Conservation (phyloP, 179 eudicot genomes). For the Actinidia arguta region DNA sequence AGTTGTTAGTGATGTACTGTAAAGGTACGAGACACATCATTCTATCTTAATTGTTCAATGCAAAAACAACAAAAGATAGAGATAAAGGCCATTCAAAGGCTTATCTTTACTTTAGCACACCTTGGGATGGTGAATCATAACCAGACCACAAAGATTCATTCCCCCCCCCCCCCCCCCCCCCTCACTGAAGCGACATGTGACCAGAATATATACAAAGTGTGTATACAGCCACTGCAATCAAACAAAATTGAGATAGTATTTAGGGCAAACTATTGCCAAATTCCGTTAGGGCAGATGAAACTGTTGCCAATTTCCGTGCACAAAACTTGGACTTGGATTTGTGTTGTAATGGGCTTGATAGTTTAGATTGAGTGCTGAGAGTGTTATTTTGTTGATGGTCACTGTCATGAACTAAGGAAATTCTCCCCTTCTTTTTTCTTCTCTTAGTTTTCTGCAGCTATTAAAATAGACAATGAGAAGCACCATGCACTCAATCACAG, state of each 20-base stretch:
- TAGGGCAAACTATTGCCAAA: too few species aligned
- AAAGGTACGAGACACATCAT: neutral
- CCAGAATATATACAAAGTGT: neutral
- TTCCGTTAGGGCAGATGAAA: too few species aligned
- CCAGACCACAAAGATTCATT: neutral
- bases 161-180: neutral
- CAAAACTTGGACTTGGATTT: too few species aligned
- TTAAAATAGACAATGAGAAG: neutral
- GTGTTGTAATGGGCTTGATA: too few species aligned
- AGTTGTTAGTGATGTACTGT: neutral
- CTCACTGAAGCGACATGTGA: neutral
- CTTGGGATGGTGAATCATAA: neutral
- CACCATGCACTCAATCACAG: neutral
- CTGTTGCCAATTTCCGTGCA: too few species aligned
- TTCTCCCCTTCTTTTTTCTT: neutral
- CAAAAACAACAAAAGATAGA: neutral
- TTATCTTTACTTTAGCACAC: neutral
- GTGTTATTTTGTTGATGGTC: too few species aligned
- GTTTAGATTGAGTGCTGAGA: too few species aligned
- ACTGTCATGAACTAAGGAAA: neutral
- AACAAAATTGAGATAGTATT: neutral
- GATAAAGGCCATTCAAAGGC: neutral
- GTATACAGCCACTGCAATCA: neutral
- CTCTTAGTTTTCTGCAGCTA: neutral
- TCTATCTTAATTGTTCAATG: neutral